Evolutionary conservation across 2,329 filamentous ascomycete genomes (phyloP).

Genomic region (Pezicula neosporulosa): DNA sequence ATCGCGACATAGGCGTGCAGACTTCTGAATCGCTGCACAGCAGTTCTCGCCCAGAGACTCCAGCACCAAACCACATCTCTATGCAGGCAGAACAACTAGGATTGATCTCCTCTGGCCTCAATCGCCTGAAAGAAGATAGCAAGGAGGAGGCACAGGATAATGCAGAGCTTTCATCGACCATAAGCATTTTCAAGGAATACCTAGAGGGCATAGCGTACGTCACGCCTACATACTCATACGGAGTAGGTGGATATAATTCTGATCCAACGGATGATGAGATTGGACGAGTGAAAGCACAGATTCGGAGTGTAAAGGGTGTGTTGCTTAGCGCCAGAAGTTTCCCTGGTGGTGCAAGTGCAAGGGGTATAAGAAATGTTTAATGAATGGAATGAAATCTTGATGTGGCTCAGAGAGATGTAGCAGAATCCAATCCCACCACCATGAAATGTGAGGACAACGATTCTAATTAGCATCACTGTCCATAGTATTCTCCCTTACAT

Average conservation of each 20-base stretch:
- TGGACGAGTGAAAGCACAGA: constrained; percentile 68
- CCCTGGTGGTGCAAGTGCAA: constrained; percentile 34
- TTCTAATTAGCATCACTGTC: too few relatives aligned
- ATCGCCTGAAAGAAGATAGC: constrained; percentile 45
- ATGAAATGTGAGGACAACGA: too few relatives aligned
- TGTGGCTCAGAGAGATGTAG: too few relatives aligned
- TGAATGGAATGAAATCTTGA: too few relatives aligned
- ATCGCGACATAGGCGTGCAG: constrained; percentile 77
- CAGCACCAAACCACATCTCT: constrained; percentile 35
- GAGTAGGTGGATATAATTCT: constrained; percentile 29
- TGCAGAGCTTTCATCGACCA: constrained; percentile 19
- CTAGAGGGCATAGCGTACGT: constrained; percentile 56
- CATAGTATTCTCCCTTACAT: too few relatives aligned
- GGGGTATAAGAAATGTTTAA: too few relatives aligned
- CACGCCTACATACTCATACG: constrained; percentile 29
- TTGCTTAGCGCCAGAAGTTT: constrained; percentile 74
- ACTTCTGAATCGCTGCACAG: constrained; percentile 54
- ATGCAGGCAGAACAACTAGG: constrained; percentile 11
- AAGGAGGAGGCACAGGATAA: constrained; percentile 16
- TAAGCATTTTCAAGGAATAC: constrained; percentile 58
- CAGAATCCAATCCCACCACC: too few relatives aligned
- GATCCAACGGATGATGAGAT: constrained; percentile 66
- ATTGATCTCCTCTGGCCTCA: constrained; percentile 43
- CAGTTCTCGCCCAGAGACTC: constrained; percentile 10
- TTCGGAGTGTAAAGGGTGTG: constrained; percentile 75